Evolutionary conservation across 139 green algal genomes (phyloP), one percentile per base, ranked within the genome.

Genomic region (Coelastrella sp.): DNA sequence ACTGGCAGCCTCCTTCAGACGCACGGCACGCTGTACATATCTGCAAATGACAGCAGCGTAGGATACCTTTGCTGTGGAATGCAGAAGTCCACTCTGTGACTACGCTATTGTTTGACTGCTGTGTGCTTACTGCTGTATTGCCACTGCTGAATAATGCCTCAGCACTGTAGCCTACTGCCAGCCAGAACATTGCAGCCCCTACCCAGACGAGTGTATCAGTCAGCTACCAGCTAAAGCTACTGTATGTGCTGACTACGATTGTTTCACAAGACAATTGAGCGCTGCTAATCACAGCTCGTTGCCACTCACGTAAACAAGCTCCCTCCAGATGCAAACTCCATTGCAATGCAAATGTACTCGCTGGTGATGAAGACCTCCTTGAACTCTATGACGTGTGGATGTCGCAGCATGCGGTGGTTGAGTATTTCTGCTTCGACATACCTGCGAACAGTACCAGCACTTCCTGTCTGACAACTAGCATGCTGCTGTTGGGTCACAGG

Each of bases 361-460:
- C 71, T 75, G 17, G 89, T 94, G 5, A 92, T 80, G 84, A 98
- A 96, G 4, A 98, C 95, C 91, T 98, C 96, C 68, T 98, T 97
- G 89, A 99, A 99, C 75, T 96, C 92, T 4, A 99, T 92, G 32
- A 99, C 97, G 89, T 99, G 97, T 9, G 96, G 96, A 82, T 99
- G 96, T 30, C 94, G 91, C 37, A 99, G 89, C 64, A 92, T 91
- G 9, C 96, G 89, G 81, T 99, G 96, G 80, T 99, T 99, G 34
- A 98, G 84, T 63, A 99, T 96, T 83, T 99, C 96, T 19, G 96
- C 92, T 89, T 98, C 91, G 64, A 99, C 96, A 91, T 99, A 98
- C 17, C 84, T 82, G 75, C 53, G n/a, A n/a, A 57, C 48, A 57
- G 48, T 23, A 57, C 13, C 48, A 57, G 2, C 13, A 57, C 48